These are phyloP conservation scores for Lignosus rhinocerotis DNA, from an alignment of 1,284 basidiomycete genomes.

Conservation along the genomic window DNA sequence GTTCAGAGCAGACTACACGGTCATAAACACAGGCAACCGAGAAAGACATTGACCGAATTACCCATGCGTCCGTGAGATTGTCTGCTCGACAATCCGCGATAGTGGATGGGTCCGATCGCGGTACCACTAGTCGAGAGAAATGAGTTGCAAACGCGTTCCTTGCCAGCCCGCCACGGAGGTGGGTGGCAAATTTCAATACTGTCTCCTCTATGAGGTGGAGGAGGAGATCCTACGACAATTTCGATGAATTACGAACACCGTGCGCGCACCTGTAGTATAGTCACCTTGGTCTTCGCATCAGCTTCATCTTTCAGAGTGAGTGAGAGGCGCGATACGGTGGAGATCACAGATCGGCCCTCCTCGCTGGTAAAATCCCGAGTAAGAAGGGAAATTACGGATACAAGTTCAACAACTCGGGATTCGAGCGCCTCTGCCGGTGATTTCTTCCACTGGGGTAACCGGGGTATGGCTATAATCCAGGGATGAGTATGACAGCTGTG, in stretches of 20 bases:
- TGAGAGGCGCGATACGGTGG: slow-evolving; percentile 32
- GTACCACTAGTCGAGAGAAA: slow-evolving; percentile 39
- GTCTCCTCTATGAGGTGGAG: slow-evolving; percentile 41
- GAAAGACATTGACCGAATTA: slow-evolving; percentile 1
- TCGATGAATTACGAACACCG: neutral
- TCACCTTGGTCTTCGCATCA: slow-evolving; percentile 13
- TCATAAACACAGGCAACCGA: neutral
- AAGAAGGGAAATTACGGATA: slow-evolving; percentile 34
- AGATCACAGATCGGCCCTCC: slow-evolving; percentile 43
- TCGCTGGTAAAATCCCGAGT: slow-evolving; percentile 29
- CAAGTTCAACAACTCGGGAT: slow-evolving; percentile 45
- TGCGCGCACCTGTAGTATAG: slow-evolving; percentile 28
- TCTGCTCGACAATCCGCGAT: neutral
- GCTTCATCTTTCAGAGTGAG: slow-evolving; percentile 29
- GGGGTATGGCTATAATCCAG: slow-evolving; percentile 46
- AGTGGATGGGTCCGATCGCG: neutral
- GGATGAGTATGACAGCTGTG: neutral
- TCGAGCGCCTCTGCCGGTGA: slow-evolving; percentile 30
- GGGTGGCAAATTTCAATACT: slow-evolving; percentile 41
- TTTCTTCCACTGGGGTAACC: slow-evolving; percentile 33
- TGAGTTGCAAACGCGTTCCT: slow-evolving; percentile 45
- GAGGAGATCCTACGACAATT: slow-evolving; percentile 39
- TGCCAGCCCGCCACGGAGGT: slow-evolving; percentile 45
- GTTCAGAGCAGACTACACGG: slow-evolving; percentile 24
- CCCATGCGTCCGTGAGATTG: slow-evolving; percentile 14